Conservation (phyloP, 2,329 filamentous ascomycete species). For the Microcyclospora tardicrescens region DNA sequence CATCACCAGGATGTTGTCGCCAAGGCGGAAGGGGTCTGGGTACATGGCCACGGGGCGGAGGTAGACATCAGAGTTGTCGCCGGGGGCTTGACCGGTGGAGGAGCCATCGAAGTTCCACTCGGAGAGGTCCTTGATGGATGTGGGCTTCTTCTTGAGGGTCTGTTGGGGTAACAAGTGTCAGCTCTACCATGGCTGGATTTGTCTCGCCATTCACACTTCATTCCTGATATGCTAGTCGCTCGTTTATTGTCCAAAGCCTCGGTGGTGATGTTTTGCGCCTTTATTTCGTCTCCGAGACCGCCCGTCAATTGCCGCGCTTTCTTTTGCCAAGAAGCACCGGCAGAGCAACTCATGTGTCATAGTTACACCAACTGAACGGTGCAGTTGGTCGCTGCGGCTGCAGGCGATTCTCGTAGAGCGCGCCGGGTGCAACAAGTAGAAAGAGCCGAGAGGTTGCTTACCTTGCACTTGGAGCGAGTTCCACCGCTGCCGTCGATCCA, state of each 20-base stretch:
- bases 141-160: slow-evolving; percentile 50
- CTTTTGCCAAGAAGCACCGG: too few relatives aligned
- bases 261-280: too few relatives aligned
- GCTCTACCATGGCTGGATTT: not conserved
- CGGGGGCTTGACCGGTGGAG: slow-evolving; percentile 81
- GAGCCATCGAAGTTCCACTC: slow-evolving; percentile 83
- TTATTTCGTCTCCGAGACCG: too few relatives aligned
- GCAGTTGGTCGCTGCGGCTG: not conserved
- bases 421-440: not conserved
- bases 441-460: slow-evolving; percentile 38
- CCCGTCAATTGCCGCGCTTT: too few relatives aligned
- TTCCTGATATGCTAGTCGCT: too few relatives aligned
- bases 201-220: too few relatives aligned
- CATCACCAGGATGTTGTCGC: slow-evolving; percentile 87
- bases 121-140: slow-evolving; percentile 50
- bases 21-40: slow-evolving; percentile 80
- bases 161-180: slow-evolving; percentile 22
- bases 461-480: slow-evolving; percentile 89
- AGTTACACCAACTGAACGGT: not conserved
- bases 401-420: not conserved
- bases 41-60: slow-evolving; percentile 79
- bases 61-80: slow-evolving; percentile 96
- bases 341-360: too few relatives aligned
- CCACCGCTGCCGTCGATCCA: slow-evolving; percentile 81
- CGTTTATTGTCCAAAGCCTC: too few relatives aligned